Evolutionary conservation across 2,329 filamentous ascomycete species (phyloP), one percentile per base, ranked within the genome.

Genomic region (Fusarium neocosmosporiellum): DNA sequence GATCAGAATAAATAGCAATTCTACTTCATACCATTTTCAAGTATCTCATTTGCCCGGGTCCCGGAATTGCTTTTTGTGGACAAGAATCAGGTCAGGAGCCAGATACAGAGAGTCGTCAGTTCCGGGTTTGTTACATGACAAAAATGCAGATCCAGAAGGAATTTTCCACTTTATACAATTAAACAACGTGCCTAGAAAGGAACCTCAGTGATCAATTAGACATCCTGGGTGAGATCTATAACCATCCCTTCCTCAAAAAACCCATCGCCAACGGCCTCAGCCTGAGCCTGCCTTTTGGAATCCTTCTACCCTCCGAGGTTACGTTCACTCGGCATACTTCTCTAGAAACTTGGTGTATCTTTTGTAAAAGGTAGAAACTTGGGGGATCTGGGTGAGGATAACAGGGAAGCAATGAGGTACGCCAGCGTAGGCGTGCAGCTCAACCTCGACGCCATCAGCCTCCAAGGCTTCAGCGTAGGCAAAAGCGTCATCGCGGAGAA

Each of bases 381-480:
- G 55, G 0, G 48, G 5, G 0, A 39, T 37, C 9, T 57, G 34
- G 0, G 64, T 13, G 0, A 76, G 33, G 1, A 67, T 6, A 13
- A n/a, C 58, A 1, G 67, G 59, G 33, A 78, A 78, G 39, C 73
- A 75, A 37, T 78, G 76, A 3, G 76, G 76, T 2, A 78, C 22
- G 4, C 76, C 76, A 18, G 48, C n/a, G 37, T 78, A 77, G 1
- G 48, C 66, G 7, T 68, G 22, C 2, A 76, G 7, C 8, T 78
- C 65, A 4, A 72, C 68, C 0, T 75, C 59, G 1, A 77, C 70
- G 0, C 66, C 66, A 3, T 61, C 67, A 2, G 43, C 24, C 20
- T 63, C 22, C 5, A 78, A 39, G 1, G 70, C 75, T 53, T 77
- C 68, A 1, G 63, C 72, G 13, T 75, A 76, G 0, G 76, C 76